Evolutionary conservation across 1,284 basidiomycete species (phyloP).

Genomic region (Coniferiporia sulphurascens): DNA sequence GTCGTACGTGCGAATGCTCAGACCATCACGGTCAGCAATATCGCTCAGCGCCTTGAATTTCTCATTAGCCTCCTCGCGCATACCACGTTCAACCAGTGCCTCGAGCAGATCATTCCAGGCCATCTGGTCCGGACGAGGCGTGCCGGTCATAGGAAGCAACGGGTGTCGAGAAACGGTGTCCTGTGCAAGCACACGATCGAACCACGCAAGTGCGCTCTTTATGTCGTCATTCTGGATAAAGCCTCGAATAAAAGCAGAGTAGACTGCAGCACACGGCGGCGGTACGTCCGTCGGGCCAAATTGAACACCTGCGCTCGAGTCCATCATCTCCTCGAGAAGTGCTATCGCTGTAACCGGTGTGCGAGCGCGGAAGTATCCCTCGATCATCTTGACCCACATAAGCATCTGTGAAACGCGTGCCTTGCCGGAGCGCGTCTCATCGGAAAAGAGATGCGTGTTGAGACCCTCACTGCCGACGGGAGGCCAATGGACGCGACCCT

Average conservation of each 20-base stretch:
- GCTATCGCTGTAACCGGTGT: conserved; percentile 60
- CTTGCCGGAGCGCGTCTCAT: conserved; percentile 15
- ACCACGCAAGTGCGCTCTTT: conserved; percentile 65
- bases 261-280: conserved; percentile 57
- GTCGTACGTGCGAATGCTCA: conserved; percentile 23
- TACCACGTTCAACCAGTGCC: conserved; percentile 41
- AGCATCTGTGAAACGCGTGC: conserved; percentile 35
- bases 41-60: conserved; percentile 39
- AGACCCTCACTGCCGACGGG: conserved; percentile 18
- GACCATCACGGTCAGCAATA: conserved; percentile 31
- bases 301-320: conserved; percentile 35
- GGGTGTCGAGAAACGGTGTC: conserved; percentile 32
- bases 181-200: conserved; percentile 54
- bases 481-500: conserved; percentile 33
- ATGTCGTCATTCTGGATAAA: conserved; percentile 64
- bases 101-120: conserved; percentile 54
- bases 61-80: conserved; percentile 51
- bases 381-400: conserved; percentile 75
- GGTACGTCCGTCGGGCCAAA: conserved; percentile 44
- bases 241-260: conserved; percentile 59
- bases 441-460: conserved; percentile 18
- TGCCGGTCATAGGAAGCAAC: conserved; percentile 36
- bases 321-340: conserved; percentile 73
- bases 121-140: conserved; percentile 44
- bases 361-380: conserved; percentile 66